Evolutionary conservation across 2,329 filamentous ascomycete genomes (phyloP).

Genomic region (Acrodontium crateriforme): DNA sequence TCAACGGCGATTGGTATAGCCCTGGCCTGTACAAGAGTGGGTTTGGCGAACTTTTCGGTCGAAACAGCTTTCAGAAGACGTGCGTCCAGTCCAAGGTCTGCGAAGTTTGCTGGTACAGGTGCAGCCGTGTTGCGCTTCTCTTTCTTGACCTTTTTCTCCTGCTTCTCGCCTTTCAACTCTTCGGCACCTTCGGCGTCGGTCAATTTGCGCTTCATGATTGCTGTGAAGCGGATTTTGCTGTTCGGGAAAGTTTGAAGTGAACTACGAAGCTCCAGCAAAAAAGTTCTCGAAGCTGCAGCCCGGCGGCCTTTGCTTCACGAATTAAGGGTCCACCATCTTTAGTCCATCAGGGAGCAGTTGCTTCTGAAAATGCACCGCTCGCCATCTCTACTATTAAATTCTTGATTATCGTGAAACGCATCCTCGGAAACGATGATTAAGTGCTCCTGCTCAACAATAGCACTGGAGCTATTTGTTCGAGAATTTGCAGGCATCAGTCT

Average conservation of each 20-base stretch:
- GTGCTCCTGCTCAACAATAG: slow-evolving; percentile 11
- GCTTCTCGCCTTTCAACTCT: slow-evolving; percentile 11
- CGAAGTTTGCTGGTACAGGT: slow-evolving; percentile 42
- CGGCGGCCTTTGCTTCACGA: too few relatives aligned
- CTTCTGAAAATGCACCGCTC: too few relatives aligned
- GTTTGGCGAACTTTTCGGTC: slow-evolving; percentile 68
- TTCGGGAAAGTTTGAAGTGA: too few relatives aligned
- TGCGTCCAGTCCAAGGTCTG: slow-evolving; percentile 65
- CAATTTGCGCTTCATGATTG: slow-evolving; percentile 35
- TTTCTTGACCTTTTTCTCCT: slow-evolving; percentile 5
- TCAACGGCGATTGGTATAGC: slow-evolving; percentile 79
- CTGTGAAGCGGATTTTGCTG: background rate
- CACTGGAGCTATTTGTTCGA: slow-evolving; percentile 12
- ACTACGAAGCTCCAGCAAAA: too few relatives aligned
- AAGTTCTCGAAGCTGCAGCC: too few relatives aligned
- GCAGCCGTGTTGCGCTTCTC: slow-evolving; percentile 4
- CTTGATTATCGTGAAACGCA: too few relatives aligned
- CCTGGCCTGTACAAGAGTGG: slow-evolving; percentile 77
- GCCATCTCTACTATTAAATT: too few relatives aligned
- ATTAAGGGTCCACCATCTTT: too few relatives aligned
- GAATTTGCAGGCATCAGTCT: slow-evolving; percentile 13
- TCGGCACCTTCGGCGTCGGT: slow-evolving; percentile 35
- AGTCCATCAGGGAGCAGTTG: too few relatives aligned
- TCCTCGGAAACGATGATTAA: slow-evolving; percentile 7
- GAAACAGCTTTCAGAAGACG: slow-evolving; percentile 76